Evolutionary conservation across 2,329 filamentous ascomycete species (phyloP).

Genomic region (Cryphonectria japonica): DNA sequence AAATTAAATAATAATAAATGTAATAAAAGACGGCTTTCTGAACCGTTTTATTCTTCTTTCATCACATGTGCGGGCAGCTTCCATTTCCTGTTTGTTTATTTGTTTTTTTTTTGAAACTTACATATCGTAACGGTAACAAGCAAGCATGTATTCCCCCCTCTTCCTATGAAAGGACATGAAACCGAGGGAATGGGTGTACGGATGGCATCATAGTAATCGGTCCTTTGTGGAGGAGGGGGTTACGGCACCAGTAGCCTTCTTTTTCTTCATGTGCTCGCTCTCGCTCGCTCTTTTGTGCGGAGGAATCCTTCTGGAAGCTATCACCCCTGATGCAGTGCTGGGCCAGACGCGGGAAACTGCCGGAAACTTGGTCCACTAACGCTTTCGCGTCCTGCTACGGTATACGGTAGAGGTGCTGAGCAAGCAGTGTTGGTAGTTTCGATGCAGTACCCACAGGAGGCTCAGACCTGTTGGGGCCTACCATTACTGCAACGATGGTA

Average conservation of each 20-base stretch:
- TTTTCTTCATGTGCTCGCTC: background rate
- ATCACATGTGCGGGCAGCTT: background rate
- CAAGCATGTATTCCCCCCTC: background rate
- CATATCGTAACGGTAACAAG: background rate
- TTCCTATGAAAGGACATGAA: background rate
- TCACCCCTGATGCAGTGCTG: background rate
- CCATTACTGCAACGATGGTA: too few relatives aligned
- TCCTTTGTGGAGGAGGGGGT: background rate
- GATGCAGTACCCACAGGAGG: background rate
- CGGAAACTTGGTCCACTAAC: background rate
- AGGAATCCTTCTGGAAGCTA: constrained; percentile 12
- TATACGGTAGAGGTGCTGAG: too few relatives aligned
- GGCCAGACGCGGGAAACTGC: background rate
- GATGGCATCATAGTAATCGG: background rate
- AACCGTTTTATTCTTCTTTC: background rate
- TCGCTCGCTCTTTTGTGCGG: constrained; percentile 22
- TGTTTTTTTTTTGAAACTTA: background rate
- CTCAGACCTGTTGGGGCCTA: background rate
- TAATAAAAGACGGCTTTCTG: background rate
- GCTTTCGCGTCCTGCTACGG: background rate
- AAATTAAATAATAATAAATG: background rate
- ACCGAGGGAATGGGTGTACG: background rate
- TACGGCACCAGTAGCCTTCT: background rate
- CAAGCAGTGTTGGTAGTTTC: background rate
- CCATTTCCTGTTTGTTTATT: background rate